Evolutionary conservation across 1,284 basidiomycete genomes (phyloP), one percentile per base, ranked within the genome.

Genomic region (Mycosarcoma mackinlayi): DNA sequence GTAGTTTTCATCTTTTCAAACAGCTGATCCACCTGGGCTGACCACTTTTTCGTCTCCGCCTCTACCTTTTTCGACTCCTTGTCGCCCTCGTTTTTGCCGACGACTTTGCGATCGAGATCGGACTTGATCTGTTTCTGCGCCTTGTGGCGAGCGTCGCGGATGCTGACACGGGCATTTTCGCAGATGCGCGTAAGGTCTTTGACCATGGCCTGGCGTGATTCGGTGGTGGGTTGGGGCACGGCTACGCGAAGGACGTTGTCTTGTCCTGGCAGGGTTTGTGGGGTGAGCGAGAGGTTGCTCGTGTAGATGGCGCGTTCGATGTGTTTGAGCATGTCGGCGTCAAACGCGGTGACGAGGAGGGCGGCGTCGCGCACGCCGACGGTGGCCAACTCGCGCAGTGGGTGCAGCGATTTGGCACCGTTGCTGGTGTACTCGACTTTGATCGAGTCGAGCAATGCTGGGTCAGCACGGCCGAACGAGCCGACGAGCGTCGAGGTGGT

Each of bases 61-160:
- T 78, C 76, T 19, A 78, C 27, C 65, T 74, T 60, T 23, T 67
- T 66, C 23, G 14, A 38, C 48, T 81, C 77, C 51, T 75, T 78
- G 14, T 70, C 64, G 7, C 66, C 75, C 30, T 78, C 78, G 39
- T 38, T 68, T 40, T 68, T 74, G 23, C 79, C 76, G 1, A 82
- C 67, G 16, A 80, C 57, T 39, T 80, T 81, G 30, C 49, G 13
- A 34, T 81, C 73, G 31, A 73, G 61, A 57, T 82, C 80, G 19
- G 55, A 54, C 57, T 76, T 77, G 61, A 82, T 71, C 48, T 79
- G 76, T 59, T 82, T 82, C 55, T 77, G 78, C 10, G 72, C 80
- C 11, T 51, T 48, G 47, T 82, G 80, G 10, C 80, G 44, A 24
- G 73, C 77, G 25, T 65, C 50, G 19, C 80, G 49, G 33, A 82